A percentile compares a stretch with the other conserved stretches of the same genome.
Evolutionary conservation across 2,329 filamentous ascomycete genomes (phyloP).

Genomic region (Periconia macrospinosa): DNA sequence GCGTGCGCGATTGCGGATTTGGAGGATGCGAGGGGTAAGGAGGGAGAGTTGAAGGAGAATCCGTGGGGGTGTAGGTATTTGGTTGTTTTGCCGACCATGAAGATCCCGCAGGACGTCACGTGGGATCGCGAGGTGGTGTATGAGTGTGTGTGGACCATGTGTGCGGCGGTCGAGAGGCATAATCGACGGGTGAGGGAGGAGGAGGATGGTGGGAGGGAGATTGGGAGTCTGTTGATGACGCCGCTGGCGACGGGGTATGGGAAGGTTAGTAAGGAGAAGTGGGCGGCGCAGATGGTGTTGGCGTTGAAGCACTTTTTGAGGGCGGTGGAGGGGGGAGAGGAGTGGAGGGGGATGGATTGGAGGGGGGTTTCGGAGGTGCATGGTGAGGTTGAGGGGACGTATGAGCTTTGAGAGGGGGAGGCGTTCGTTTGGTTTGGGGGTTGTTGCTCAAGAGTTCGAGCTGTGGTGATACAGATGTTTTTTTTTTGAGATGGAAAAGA

Average conservation of each 20-base stretch:
- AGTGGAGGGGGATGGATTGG: conserved; percentile 40
- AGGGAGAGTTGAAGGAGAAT: conserved; percentile 30
- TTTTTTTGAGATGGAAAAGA: too few species aligned
- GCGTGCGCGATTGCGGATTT: conserved; percentile 54
- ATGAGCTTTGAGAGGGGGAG: background rate
- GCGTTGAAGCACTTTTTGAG: conserved; percentile 57
- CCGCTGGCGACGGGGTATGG: conserved; percentile 57
- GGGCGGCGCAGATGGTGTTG: conserved; percentile 55
- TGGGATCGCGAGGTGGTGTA: conserved; percentile 60
- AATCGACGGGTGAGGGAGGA: conserved; percentile 38
- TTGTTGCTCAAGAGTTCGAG: too few species aligned
- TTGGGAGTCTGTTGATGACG: conserved; percentile 53
- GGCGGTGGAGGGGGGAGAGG: conserved; percentile 47
- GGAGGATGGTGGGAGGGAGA: conserved; percentile 21
- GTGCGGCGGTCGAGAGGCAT: conserved; percentile 53
- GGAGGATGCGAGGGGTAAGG: conserved; percentile 42
- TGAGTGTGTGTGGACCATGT: conserved; percentile 56
- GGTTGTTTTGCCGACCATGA: conserved; percentile 59
- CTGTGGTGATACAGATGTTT: too few species aligned
- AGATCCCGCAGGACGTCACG: conserved; percentile 45
- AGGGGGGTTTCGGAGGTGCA: background rate
- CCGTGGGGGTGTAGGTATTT: conserved; percentile 49
- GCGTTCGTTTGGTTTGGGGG: too few species aligned
- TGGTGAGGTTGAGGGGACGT: conserved; percentile 4
- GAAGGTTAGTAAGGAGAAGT: conserved; percentile 48